These are phyloP conservation scores for Pinus albicaulis DNA, from an alignment of 75 land plant genomes.

Conservation along the genomic window DNA sequence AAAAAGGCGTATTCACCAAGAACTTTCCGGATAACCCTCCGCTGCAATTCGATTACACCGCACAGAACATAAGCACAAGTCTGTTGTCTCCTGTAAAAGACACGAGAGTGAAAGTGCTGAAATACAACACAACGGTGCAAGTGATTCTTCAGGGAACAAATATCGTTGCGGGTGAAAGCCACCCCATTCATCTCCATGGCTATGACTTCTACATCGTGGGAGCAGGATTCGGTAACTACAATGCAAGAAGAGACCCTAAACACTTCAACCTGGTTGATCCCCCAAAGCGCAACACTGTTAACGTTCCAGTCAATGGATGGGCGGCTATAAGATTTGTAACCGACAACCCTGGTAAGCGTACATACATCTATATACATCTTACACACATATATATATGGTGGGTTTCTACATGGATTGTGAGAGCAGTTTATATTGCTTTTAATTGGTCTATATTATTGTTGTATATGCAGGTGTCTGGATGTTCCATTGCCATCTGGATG, in stretches of 20 bases:
- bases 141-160: conserved; percentile 58
- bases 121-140: conserved; percentile 44
- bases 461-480: conserved; percentile 34
- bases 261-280: conserved; percentile 46
- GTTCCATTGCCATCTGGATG: conserved; percentile 43
- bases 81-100: conserved; percentile 16
- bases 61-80: conserved; percentile 21
- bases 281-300: conserved; percentile 29
- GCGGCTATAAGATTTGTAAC: conserved; percentile 53
- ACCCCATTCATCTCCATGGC: conserved; percentile 84
- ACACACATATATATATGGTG: too few species aligned
- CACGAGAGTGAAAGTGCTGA: conserved; percentile 46
- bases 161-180: conserved; percentile 37
- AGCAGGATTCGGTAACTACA: conserved; percentile 45
- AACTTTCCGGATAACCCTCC: conserved; percentile 34
- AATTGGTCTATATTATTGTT: neutral
- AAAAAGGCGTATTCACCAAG: conserved; percentile 23
- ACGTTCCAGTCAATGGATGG: conserved; percentile 56
- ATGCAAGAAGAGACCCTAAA: conserved; percentile 21
- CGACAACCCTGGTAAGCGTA: conserved; percentile 39
- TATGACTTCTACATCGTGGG: conserved; percentile 70
- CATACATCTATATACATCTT: too few species aligned
- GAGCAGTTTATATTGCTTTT: too few species aligned
- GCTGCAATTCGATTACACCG: conserved; percentile 20
- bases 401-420: too few species aligned